Evolutionary conservation across 257 asterid genomes (phyloP), one percentile per base, ranked within the genome.

Genomic region (Lycium ferocissimum): DNA sequence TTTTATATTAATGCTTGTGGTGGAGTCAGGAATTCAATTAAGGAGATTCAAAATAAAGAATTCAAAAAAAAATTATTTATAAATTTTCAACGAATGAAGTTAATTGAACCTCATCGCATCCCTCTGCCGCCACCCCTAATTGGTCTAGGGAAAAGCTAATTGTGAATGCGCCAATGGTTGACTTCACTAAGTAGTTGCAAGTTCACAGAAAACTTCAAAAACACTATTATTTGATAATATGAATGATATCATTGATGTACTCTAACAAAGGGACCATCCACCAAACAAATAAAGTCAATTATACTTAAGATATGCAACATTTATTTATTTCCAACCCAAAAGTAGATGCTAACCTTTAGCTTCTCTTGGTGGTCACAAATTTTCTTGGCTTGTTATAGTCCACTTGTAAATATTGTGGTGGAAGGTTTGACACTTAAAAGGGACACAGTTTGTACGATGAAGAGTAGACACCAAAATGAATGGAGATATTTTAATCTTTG

Each of bases 361-460:
- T 51, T 38, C 76, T 37, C 37, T 37, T 69, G 51, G 37, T 69
- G 76, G 51, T 69, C 76, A 69, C 76, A 6, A 69, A 38, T 69
- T 69, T 69, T 15, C 13, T 69, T 69, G 76, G 13, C 7, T 37
- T 69, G 10, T 69, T 69, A 69, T 37, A 37, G 22, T 37, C 76
- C 76, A 37, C 51, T 14, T 37, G 51, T 69, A 37, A 26, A 37
- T 69, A 20, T 69, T 35, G 75, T 67, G 49, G 47, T 67, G 49
- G 22, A 14, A 67, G 49, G 75, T 13, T 67, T 67, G 47, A 67
- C 49, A 67, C 7, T 67, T 67, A 33, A 67, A 12, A 35, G 75
- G 4, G 14, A 11, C 11, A 37, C 26, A 69, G 37, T 69, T 65
- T 37, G 26, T 69, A 69, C 22, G 9, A 69, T 37, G 26, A 69